phyloP scores from a whole-genome alignment of 2,329 filamentous ascomycete genomes.

The Cladophialophora immunda region DNA sequence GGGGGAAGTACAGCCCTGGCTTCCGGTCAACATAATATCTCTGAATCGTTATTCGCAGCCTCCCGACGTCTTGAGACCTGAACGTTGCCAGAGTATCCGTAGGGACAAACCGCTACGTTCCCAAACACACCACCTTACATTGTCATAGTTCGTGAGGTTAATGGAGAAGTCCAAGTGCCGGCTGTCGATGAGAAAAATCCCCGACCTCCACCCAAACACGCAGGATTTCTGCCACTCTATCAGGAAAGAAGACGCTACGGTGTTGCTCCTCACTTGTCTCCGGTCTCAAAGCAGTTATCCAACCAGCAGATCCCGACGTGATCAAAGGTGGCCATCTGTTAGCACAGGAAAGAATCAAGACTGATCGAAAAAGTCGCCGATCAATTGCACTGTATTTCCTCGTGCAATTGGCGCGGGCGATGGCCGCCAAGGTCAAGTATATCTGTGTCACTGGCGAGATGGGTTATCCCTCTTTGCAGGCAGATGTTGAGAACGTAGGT shows the following conservation, averaged over 20 bases:
- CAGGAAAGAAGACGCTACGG: not conserved
- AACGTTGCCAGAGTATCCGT: not conserved
- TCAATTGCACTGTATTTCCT: not conserved
- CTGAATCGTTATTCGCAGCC: conserved; percentile 33
- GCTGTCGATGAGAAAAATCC: conserved; percentile 1
- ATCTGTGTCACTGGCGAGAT: not conserved
- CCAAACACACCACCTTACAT: not conserved
- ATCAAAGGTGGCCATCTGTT: not conserved
- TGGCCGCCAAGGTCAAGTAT: not conserved
- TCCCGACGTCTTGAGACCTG: conserved; percentile 26
- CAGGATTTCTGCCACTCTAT: not conserved
- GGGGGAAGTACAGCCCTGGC: conserved; percentile 36
- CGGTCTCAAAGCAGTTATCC: conserved; percentile 1
- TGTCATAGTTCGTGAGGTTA: conserved; percentile 4
- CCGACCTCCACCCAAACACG: not conserved
- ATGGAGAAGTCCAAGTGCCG: not conserved
- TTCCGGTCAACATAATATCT: conserved; percentile 29
- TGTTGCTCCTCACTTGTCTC: not conserved
- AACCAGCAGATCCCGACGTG: not conserved
- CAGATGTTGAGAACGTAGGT: not conserved
- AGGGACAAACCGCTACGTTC: conserved; percentile 1
- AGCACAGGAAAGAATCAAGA: not conserved
- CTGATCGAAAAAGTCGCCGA: not conserved
- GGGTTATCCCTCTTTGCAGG: not conserved
- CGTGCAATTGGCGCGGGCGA: not conserved